phyloP scores from a whole-genome alignment of 1,284 basidiomycete genomes.

The Sporisorium iseilematis-ciliati region DNA sequence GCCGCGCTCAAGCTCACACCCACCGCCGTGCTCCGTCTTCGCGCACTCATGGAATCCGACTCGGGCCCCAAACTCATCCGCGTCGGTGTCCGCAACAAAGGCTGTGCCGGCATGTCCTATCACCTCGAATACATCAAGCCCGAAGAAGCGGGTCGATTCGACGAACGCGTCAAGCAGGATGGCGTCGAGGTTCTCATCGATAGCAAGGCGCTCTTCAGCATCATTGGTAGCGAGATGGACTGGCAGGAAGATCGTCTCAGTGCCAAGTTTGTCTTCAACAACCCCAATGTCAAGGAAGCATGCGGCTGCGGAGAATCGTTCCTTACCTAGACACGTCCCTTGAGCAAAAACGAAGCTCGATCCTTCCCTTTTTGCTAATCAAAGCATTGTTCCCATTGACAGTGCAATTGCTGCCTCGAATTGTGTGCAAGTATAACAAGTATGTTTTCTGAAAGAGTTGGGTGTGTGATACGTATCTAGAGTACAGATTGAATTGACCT shows the following conservation, averaged over 20 bases:
- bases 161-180: conserved; percentile 86
- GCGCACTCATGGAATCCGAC: conserved; percentile 78
- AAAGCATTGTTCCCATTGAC: too few relatives aligned
- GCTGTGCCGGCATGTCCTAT: conserved; percentile 98
- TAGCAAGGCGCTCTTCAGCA: conserved; percentile 95
- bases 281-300: conserved; percentile 79
- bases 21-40: conserved; percentile 75
- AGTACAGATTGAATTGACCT: conserved; percentile 1
- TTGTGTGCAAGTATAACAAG: neutral
- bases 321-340: conserved; percentile 66
- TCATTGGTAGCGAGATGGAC: conserved; percentile 99
- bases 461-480: conserved; percentile 9
- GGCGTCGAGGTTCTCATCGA: conserved; percentile 91
- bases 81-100: conserved; percentile 95
- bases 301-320: conserved; percentile 91
- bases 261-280: conserved; percentile 92
- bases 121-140: conserved; percentile 89
- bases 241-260: conserved; percentile 80
- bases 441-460: neutral
- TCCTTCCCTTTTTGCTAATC: too few relatives aligned
- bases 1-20: conserved; percentile 72
- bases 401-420: neutral
- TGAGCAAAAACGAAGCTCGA: too few relatives aligned
- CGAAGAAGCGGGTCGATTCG: conserved; percentile 82
- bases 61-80: conserved; percentile 88